Percentiles rank a stretch among this genome's conserved stretches.
phyloP scores from a whole-genome alignment of 169 alveolate genomes.

The Plasmodium blacklocki region DNA sequence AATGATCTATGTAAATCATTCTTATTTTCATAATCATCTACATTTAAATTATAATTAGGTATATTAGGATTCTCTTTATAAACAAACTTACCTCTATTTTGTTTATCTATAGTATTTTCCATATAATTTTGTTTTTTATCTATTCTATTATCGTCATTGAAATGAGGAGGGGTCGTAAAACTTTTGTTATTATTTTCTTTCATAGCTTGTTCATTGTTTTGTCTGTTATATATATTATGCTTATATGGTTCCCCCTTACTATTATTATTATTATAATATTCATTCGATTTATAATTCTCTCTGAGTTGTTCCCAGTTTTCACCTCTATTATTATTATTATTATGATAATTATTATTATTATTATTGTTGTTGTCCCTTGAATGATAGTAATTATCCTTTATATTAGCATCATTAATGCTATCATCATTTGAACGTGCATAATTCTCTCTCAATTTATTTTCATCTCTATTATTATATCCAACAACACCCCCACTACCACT shows the following conservation, averaged over 20 bases:
- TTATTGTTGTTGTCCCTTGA: no score
- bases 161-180: neutral
- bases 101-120: neutral
- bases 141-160: neutral
- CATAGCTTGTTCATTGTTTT: neutral
- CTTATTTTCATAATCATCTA: slow-evolving; percentile 3
- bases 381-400: neutral
- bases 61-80: neutral
- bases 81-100: neutral
- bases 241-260: no score
- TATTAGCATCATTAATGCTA: neutral
- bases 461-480: slow-evolving; percentile 5
- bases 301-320: no score
- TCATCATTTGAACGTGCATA: slow-evolving; percentile 19
- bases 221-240: no score
- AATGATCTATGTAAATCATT: neutral
- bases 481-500: neutral
- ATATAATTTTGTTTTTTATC: neutral
- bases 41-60: neutral
- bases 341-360: no score
- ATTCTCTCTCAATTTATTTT: slow-evolving; percentile 5
- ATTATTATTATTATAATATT: no score
- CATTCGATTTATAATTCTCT: no score
- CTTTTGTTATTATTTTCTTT: neutral
- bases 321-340: no score